Base-by-base conservation (phyloP, 2,329 filamentous ascomycete genomes). In the Paraphaeosphaeria sporulosa region DNA sequence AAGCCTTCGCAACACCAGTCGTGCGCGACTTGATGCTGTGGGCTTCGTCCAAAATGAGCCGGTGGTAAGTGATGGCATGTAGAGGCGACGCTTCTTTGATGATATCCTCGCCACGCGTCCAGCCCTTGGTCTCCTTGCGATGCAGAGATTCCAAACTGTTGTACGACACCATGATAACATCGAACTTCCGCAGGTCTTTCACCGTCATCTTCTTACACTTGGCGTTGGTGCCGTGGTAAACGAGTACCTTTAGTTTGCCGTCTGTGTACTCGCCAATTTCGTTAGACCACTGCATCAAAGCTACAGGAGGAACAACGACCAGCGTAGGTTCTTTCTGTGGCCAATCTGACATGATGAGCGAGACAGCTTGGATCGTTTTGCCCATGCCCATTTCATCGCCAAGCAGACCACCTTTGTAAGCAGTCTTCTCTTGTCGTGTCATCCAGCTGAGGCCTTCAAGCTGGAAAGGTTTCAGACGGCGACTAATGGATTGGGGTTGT, bases 311-410 rank as follows among this genome's bases (percentile, higher is more conserved):
- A 0, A 97, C 93, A 36, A 97, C 85, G 1, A 98, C 94, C 4
- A 98, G 83, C 0, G 93, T 91, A 1, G 95, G 94, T 57, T 90
- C 81, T 67, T 90, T 90, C 23, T 89, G 91, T 3, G 94, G 94
- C 71, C 92, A 97, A 75, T 98, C 94, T 0, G 94, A 97, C 95
- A 98, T 98, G 78, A 99, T 93, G 47, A 99, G 85, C 3, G 94
- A 97, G 19, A 99, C 95, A 2, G 95, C 94, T 78, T 99, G 95
- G 53, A 99, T 98, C 0, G 95, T 99, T 82, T 99, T 99, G 52
- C 95, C 95, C 80, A 99, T 91, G 21, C 95, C 95, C 95, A 99
- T 99, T 79, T 99, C 95, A 69, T 99, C 95, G 60, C 95, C 95
- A 1, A 99, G 85, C 2, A 99, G 83, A 15, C 95, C 95, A 19